Evolutionary conservation across 805 yeast genomes (phyloP).

Genomic region (Candida chauliodis): DNA sequence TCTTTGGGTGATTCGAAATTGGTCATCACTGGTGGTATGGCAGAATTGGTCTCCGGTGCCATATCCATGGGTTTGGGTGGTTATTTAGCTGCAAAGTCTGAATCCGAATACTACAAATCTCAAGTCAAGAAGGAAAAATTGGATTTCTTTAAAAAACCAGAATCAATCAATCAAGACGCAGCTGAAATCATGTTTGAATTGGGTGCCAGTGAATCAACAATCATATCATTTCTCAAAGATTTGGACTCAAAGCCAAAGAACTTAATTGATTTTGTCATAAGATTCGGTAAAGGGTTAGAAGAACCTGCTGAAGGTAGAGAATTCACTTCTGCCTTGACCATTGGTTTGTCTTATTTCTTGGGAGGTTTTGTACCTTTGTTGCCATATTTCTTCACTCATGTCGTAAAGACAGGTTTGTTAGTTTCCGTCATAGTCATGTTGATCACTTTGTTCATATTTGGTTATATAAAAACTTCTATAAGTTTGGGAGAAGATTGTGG

Average conservation of each 20-base stretch:
- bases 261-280: conserved; percentile 81
- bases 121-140: conserved; percentile 71
- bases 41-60: conserved; percentile 95
- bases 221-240: conserved; percentile 70
- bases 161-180: conserved; percentile 67
- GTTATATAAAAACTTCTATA: conserved; percentile 77
- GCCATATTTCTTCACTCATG: conserved; percentile 80
- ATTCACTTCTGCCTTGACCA: conserved; percentile 80
- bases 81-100: conserved; percentile 89
- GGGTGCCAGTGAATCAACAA: conserved; percentile 69
- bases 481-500: conserved; percentile 80
- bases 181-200: conserved; percentile 78
- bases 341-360: conserved; percentile 81
- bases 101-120: conserved; percentile 67
- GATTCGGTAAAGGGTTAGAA: conserved; percentile 88
- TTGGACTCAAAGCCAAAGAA: conserved; percentile 72
- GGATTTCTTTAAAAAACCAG: conserved; percentile 62
- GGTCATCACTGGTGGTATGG: conserved; percentile 97
- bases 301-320: conserved; percentile 94
- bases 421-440: conserved; percentile 78
- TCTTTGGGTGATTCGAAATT: conserved; percentile 84
- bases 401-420: conserved; percentile 75
- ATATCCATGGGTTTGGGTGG: conserved; percentile 99
- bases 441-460: conserved; percentile 81
- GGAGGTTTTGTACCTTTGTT: conserved; percentile 91